Base-by-base conservation (phyloP, 1,284 basidiomycete genomes). In the Malassezia globosa region DNA sequence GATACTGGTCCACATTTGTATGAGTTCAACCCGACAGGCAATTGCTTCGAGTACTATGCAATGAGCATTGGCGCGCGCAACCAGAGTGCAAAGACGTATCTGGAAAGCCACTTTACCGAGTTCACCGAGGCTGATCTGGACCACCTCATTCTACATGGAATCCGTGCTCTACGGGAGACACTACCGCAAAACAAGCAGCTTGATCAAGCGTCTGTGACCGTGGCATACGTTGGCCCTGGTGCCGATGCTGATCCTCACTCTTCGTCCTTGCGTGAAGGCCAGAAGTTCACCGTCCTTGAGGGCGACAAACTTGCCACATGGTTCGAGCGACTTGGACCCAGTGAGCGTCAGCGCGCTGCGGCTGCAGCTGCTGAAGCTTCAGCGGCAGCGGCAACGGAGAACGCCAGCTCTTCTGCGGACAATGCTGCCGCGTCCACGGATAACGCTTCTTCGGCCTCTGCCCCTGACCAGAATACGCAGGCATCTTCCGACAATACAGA, bases 61-160 rank as follows among this genome's bases (percentile, higher is more conserved):
- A 94, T 96, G 81, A 90, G 87, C 24, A 96, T 99, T 72, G 94
- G 94, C 43, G 94, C 94, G 14, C 81, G 94, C 41, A 87, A 83
- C 73, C 94, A 97, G 75, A 90, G 86, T 62, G 92, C 94, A 46
- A 97, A 96, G 77, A 99, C 94, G 7, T 97, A 97, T 72, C 78
- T 99, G 24, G 94, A 99, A 77, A 84, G 85, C 72, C 82, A 96
- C 72, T 90, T 82, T 65, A 84, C 88, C 69, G 80, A 79, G 61
- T 96, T 97, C 69, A 18, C 47, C 13, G 51, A 60, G 6, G 60
- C 60, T 6, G 48, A 49, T 26, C 39, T 61, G 14, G 65, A 71
- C 23, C 48, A 55, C 11, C 46, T 71, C 24, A 50, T 71, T 3
- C 38, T 60, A 14, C 64, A 71, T 38, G 69, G 64, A 3, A 46